Conservation (phyloP, 2,329 filamentous ascomycete genomes). For the Tolypocladium nubicola region DNA sequence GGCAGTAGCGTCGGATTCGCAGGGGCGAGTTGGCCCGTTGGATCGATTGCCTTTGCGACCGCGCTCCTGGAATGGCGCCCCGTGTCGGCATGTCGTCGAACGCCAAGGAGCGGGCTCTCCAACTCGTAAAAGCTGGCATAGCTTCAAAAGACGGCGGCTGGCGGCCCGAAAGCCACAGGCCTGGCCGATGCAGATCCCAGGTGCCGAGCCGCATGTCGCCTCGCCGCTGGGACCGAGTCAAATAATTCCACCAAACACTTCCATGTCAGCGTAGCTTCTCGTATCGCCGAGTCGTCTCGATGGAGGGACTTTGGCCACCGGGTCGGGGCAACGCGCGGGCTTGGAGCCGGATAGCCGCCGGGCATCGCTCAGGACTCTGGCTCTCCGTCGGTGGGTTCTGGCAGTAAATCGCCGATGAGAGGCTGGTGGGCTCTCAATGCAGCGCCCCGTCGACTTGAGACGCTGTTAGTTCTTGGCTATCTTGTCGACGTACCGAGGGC, state of each 20-base stretch:
- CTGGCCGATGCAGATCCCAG: neutral
- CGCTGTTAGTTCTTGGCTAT: neutral
- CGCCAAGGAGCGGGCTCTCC: neutral
- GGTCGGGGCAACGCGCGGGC: neutral
- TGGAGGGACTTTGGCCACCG: neutral
- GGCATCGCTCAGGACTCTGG: neutral
- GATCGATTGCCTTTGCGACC: neutral
- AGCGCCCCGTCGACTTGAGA: neutral
- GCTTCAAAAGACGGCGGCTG: neutral
- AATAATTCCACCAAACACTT: neutral
- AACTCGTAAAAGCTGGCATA: neutral
- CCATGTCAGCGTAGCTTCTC: neutral
- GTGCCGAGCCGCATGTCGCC: neutral
- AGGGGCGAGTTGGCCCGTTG: neutral
- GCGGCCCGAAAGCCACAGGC: neutral
- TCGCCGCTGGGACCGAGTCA: too few species aligned
- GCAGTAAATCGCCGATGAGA: neutral
- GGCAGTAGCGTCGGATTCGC: neutral
- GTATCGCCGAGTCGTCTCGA: neutral
- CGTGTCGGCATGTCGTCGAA: neutral
- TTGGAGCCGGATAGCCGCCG: neutral
- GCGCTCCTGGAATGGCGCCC: neutral
- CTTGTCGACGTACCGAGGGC: neutral
- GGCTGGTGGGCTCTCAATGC: neutral
- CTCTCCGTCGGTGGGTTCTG: neutral